phyloP scores from a whole-genome alignment of 177 flowering plant genomes.

The Vitis hybrid region DNA sequence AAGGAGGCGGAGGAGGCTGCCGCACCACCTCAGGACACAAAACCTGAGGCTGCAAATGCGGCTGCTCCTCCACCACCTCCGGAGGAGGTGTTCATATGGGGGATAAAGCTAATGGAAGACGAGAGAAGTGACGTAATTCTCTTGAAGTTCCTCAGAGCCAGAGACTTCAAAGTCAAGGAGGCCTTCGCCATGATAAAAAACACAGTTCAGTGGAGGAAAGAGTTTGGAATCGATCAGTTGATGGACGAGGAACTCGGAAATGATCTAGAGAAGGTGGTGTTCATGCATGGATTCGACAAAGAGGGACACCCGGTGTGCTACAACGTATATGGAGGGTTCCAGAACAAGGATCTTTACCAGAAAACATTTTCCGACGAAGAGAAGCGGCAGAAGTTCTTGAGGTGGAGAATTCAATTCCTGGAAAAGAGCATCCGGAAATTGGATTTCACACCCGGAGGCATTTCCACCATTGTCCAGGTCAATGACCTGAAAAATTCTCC shows the following conservation, averaged over 20 bases:
- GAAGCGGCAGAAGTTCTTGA: slow-evolving; percentile 27
- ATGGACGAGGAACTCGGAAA: slow-evolving; percentile 20
- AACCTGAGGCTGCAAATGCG: neutral
- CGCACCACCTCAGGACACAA: neutral
- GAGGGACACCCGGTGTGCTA: slow-evolving; percentile 40
- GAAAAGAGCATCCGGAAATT: slow-evolving; percentile 28
- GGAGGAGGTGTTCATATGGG: slow-evolving; percentile 35
- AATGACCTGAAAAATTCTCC: slow-evolving; percentile 31
- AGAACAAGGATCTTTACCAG: slow-evolving; percentile 27
- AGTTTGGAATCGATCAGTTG: slow-evolving; percentile 31
- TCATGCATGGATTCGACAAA: slow-evolving; percentile 29
- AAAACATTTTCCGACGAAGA: slow-evolving; percentile 31
- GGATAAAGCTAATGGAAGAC: slow-evolving; percentile 29
- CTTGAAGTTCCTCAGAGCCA: slow-evolving; percentile 32
- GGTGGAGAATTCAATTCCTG: slow-evolving; percentile 32
- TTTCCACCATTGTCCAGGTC: slow-evolving; percentile 28
- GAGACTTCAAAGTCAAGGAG: slow-evolving; percentile 35
- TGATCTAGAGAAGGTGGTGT: slow-evolving; percentile 26
- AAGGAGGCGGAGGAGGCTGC: slow-evolving; percentile 2
- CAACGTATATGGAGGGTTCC: slow-evolving; percentile 34
- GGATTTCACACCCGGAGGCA: slow-evolving; percentile 26
- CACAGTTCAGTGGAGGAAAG: slow-evolving; percentile 34
- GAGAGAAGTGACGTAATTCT: slow-evolving; percentile 36
- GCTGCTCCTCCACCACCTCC: neutral
- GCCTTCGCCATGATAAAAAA: slow-evolving; percentile 35